A percentile compares a stretch with the other conserved stretches of the same genome.
phyloP scores from a whole-genome alignment of 768 basidiomycete genomes.

The Mycena leptocephala region DNA sequence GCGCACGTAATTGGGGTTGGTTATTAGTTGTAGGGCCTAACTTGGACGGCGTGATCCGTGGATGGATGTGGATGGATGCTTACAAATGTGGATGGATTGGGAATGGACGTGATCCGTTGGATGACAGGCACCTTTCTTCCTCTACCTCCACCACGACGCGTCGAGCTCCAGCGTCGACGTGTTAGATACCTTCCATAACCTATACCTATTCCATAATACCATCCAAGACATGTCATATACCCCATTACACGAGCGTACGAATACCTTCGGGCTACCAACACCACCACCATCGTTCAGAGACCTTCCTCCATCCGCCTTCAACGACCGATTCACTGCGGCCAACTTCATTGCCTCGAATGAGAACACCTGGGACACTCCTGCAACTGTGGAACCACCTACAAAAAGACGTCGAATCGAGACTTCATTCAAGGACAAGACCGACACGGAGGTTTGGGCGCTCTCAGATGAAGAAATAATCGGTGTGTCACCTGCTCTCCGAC shows the following conservation, averaged over 20 bases:
- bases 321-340: not conserved
- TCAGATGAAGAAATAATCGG: constrained; percentile 11
- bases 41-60: constrained; percentile 21
- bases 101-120: constrained; percentile 20
- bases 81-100: constrained; percentile 14
- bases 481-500: not conserved
- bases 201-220: not conserved
- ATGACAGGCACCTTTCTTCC: not conserved
- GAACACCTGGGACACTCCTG: constrained; percentile 3
- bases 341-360: not conserved
- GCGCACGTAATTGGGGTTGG: too few relatives aligned
- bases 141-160: constrained; percentile 11
- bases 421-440: not conserved
- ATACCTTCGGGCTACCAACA: constrained; percentile 11
- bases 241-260: not conserved
- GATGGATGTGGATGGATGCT: constrained; percentile 21
- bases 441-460: constrained; percentile 14
- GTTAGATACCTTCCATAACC: constrained; percentile 3
- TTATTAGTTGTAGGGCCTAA: constrained; percentile 31
- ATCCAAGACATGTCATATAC: not conserved
- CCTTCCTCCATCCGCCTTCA: not conserved
- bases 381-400: constrained; percentile 8
- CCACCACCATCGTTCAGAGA: constrained; percentile 8
- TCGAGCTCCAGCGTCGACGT: constrained; percentile 12
- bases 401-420: constrained; percentile 5